Evolutionary conservation across 192 early-diverging fungal species (phyloP).

Genomic region (Gonapodya prolifera): DNA sequence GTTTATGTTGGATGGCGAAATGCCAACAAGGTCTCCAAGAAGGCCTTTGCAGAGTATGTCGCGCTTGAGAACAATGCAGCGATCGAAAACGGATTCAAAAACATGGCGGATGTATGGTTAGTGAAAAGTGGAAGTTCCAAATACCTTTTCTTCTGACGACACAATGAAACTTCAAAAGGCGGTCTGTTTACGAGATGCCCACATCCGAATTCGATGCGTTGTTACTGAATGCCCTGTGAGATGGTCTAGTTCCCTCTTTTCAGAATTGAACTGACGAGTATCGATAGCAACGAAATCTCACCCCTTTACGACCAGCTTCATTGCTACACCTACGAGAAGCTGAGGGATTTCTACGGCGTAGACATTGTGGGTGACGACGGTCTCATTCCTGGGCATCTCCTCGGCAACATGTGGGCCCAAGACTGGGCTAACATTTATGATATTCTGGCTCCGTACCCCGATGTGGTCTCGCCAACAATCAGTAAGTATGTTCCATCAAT

Average conservation of each 20-base stretch:
- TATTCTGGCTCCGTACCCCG: slow-evolving; percentile 16
- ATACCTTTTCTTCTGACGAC: not conserved
- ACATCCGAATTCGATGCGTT: slow-evolving; percentile 12
- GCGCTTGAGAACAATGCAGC: slow-evolving; percentile 16
- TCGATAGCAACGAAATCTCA: not conserved
- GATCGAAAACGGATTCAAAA: slow-evolving; percentile 10
- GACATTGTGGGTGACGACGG: slow-evolving; percentile 5
- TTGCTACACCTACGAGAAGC: slow-evolving; percentile 17
- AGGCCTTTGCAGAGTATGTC: slow-evolving; percentile 11
- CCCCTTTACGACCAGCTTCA: slow-evolving; percentile 21
- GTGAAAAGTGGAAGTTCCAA: too few relatives aligned
- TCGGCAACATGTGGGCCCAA: slow-evolving; percentile 25
- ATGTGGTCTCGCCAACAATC: slow-evolving; percentile 1
- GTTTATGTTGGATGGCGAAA: slow-evolving; percentile 18
- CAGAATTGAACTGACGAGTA: not conserved
- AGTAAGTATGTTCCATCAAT: too few relatives aligned
- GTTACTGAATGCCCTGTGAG: slow-evolving; percentile 10
- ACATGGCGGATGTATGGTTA: slow-evolving; percentile 14
- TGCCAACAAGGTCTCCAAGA: slow-evolving; percentile 10
- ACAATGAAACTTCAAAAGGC: not conserved
- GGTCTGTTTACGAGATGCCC: slow-evolving; percentile 15
- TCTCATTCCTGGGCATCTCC: slow-evolving; percentile 16
- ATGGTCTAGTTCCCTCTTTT: not conserved
- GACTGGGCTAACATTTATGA: slow-evolving; percentile 16
- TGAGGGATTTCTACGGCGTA: slow-evolving; percentile 11